These are phyloP conservation scores for Rhododendron kiyosumense DNA, from an alignment of 148 eudicot species.

Conservation along the genomic window DNA sequence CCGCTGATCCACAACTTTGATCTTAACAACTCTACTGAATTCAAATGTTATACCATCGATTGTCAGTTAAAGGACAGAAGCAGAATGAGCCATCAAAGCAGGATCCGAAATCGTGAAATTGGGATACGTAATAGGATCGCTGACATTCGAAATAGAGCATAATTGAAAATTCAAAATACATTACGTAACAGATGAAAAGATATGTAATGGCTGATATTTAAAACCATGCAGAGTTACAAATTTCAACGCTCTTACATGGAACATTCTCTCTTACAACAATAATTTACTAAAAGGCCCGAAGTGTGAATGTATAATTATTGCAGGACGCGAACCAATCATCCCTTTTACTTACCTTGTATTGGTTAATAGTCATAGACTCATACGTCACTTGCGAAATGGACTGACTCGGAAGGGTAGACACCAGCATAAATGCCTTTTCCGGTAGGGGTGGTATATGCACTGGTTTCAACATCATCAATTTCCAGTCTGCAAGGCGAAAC, in stretches of 20 bases:
- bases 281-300: neutral
- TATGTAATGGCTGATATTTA: neutral
- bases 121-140: neutral
- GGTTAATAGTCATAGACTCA: neutral
- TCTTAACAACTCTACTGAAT: neutral
- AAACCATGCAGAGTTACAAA: neutral
- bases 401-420: neutral
- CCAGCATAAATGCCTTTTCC: neutral
- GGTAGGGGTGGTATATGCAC: neutral
- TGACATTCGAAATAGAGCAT: neutral
- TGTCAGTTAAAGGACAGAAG: neutral
- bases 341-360: neutral
- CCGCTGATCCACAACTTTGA: neutral
- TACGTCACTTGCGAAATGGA: conserved; percentile 18
- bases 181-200: neutral
- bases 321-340: conserved; percentile 22
- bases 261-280: neutral
- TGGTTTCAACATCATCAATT: neutral
- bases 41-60: neutral
- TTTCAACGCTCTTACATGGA: neutral
- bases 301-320: conserved; percentile 1
- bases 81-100: neutral
- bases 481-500: conserved; percentile 1
- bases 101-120: neutral
- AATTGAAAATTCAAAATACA: neutral